A percentile compares a stretch with the other conserved stretches of the same genome.
Evolutionary conservation across 2,329 filamentous ascomycete species (phyloP).

Genomic region (Phaeosphaeria sp.): DNA sequence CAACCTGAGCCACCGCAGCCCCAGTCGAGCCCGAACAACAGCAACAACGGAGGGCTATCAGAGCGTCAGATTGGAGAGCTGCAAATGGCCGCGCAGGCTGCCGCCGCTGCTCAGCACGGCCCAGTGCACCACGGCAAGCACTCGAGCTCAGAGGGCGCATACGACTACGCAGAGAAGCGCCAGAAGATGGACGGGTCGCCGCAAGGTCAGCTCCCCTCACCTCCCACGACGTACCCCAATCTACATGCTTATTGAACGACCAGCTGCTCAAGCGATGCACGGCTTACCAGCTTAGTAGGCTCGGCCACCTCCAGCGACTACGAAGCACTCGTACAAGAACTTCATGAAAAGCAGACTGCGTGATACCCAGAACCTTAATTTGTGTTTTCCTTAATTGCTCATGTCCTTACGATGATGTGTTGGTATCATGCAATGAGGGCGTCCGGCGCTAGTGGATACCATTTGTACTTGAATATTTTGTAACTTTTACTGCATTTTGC

Average conservation of each 20-base stretch:
- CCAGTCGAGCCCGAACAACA: constrained; percentile 28
- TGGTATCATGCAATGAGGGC: constrained; percentile 19
- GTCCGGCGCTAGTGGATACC: constrained; percentile 19
- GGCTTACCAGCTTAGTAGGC: constrained; percentile 32
- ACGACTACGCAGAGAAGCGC: constrained; percentile 45
- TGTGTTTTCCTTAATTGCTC: not conserved
- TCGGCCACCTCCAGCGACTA: constrained; percentile 21
- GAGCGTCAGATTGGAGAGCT: constrained; percentile 48
- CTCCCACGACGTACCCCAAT: constrained; percentile 25
- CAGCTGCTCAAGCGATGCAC: constrained; percentile 33
- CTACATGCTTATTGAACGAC: constrained; percentile 40
- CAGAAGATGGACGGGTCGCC: constrained; percentile 42
- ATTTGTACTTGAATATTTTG: constrained; percentile 1
- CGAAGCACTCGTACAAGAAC: constrained; percentile 25
- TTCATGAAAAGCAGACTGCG: constrained; percentile 18
- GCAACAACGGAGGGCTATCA: constrained; percentile 43
- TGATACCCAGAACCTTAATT: not conserved
- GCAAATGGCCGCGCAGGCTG: constrained; percentile 48
- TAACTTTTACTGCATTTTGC: not conserved
- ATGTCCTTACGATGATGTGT: constrained; percentile 23
- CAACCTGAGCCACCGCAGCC: constrained; percentile 28
- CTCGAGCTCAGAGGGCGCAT: constrained; percentile 38
- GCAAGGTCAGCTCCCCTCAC: constrained; percentile 42
- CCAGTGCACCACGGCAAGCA: constrained; percentile 40
- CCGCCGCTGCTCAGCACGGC: constrained; percentile 43